Conservation (phyloP, 257 asterid genomes). For the Phtheirospermum japonicum region DNA sequence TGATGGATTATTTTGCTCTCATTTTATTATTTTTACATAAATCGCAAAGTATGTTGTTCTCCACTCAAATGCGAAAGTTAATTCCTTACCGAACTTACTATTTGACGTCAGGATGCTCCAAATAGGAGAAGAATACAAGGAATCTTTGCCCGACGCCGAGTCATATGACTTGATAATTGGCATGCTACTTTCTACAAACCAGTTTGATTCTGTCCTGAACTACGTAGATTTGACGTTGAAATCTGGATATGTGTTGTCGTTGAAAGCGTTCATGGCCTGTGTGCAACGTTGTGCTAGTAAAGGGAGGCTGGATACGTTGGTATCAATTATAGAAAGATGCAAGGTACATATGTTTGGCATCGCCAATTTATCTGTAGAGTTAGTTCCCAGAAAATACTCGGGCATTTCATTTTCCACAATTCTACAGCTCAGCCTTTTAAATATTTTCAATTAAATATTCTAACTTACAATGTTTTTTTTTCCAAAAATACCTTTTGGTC, state of each 20-base stretch:
- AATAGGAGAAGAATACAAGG: conserved; percentile 59
- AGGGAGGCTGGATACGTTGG: conserved; percentile 67
- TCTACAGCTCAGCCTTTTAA: too few relatives aligned
- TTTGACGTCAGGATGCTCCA: conserved; percentile 73
- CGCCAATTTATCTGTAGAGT: background rate
- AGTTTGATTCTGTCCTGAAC: conserved; percentile 62
- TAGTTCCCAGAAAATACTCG: too few relatives aligned
- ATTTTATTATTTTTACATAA: background rate
- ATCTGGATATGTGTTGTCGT: conserved; percentile 63
- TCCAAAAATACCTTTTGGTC: too few relatives aligned
- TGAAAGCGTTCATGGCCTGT: conserved; percentile 48
- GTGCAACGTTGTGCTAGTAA: conserved; percentile 46
- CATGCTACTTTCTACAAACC: conserved; percentile 51
- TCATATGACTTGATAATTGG: conserved; percentile 68
- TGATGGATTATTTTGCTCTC: background rate
- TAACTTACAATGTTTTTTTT: too few relatives aligned
- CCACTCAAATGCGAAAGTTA: conserved; percentile 16
- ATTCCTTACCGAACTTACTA: conserved; percentile 22
- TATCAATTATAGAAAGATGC: conserved; percentile 80
- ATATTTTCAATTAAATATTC: too few relatives aligned
- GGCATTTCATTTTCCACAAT: too few relatives aligned
- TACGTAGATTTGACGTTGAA: conserved; percentile 54
- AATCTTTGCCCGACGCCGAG: conserved; percentile 83
- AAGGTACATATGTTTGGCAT: conserved; percentile 50
- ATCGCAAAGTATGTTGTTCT: background rate